Percentiles rank a stretch among this genome's conserved stretches.
phyloP scores from a whole-genome alignment of 2,329 filamentous ascomycete species.

The Dothistroma pini region DNA sequence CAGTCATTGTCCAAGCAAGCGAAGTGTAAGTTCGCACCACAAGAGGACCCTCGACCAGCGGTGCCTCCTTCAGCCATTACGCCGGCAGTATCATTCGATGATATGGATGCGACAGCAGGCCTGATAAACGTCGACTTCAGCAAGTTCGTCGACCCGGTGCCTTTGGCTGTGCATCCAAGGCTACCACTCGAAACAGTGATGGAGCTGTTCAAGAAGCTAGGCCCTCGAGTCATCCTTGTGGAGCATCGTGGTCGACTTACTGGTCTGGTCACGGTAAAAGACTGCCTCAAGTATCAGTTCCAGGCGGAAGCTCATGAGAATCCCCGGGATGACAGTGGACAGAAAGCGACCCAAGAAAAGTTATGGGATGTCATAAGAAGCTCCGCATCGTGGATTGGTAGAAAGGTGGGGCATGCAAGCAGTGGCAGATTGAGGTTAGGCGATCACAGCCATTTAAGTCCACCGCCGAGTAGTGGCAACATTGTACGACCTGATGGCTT shows the following conservation, averaged over 20 bases:
- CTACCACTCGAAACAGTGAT: slow-evolving; percentile 94
- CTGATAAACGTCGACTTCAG: slow-evolving; percentile 70
- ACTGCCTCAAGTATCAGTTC: slow-evolving; percentile 96
- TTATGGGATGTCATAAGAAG: slow-evolving; percentile 52
- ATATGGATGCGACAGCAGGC: slow-evolving; percentile 52
- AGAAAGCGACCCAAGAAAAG: slow-evolving; percentile 59
- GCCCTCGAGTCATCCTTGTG: slow-evolving; percentile 85
- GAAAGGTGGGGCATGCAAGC: slow-evolving; percentile 18
- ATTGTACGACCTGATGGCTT: slow-evolving; percentile 10
- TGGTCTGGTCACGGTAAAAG: slow-evolving; percentile 91
- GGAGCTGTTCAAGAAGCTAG: slow-evolving; percentile 98
- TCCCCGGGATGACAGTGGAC: slow-evolving; percentile 55
- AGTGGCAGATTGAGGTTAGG: slow-evolving; percentile 25
- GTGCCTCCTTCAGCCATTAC: slow-evolving; percentile 33
- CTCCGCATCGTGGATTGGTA: slow-evolving; percentile 29
- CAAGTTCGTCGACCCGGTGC: slow-evolving; percentile 83
- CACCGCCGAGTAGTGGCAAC: slow-evolving; percentile 6
- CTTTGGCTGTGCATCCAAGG: slow-evolving; percentile 84
- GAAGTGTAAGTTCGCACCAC: slow-evolving; percentile 67
- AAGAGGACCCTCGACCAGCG: slow-evolving; percentile 19
- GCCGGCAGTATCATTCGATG: slow-evolving; percentile 54
- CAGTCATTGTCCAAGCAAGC: slow-evolving; percentile 62
- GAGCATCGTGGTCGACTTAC: slow-evolving; percentile 81
- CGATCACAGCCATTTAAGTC: slow-evolving; percentile 13
- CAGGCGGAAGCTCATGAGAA: slow-evolving; percentile 86